These are phyloP conservation scores for Hansfordia pulvinata DNA, from an alignment of 2,329 filamentous ascomycete species.

Conservation along the genomic window DNA sequence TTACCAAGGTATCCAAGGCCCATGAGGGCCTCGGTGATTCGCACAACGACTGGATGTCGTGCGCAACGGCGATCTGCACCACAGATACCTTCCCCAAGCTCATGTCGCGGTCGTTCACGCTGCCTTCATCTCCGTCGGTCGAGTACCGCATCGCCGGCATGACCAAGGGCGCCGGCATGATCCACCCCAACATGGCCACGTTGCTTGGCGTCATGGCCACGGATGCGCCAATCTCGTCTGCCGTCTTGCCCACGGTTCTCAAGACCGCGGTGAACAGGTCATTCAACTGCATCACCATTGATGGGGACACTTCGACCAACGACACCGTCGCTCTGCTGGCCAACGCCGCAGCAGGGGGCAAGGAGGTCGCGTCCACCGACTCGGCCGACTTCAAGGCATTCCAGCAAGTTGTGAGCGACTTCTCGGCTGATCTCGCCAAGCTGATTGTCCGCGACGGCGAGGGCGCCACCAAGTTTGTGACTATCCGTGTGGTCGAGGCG, in stretches of 20 bases:
- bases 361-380: conserved; percentile 38
- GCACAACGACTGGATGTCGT: conserved; percentile 76
- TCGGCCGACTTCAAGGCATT: conserved; percentile 58
- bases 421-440: conserved; percentile 75
- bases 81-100: conserved; percentile 98
- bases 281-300: conserved; percentile 94
- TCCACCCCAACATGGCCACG: conserved; percentile 98
- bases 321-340: conserved; percentile 92
- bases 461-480: conserved; percentile 96
- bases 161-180: conserved; percentile 98
- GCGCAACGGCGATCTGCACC: conserved; percentile 88
- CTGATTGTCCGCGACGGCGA: conserved; percentile 93
- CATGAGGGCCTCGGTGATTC: conserved; percentile 56
- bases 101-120: conserved; percentile 66
- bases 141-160: conserved; percentile 84
- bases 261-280: conserved; percentile 64
- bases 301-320: conserved; percentile 95
- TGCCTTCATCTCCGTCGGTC: conserved; percentile 63
- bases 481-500: conserved; percentile 69
- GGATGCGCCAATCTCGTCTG: conserved; percentile 65
- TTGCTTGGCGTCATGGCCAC: conserved; percentile 85
- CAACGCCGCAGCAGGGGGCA: conserved; percentile 78
- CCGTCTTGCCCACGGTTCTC: conserved; percentile 56
- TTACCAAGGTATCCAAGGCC: conserved; percentile 66
- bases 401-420: conserved; percentile 55